A percentile compares a stretch with the other conserved stretches of the same genome.
phyloP scores from a whole-genome alignment of 2,329 filamentous ascomycete genomes.

The Bipolaris oryzae region DNA sequence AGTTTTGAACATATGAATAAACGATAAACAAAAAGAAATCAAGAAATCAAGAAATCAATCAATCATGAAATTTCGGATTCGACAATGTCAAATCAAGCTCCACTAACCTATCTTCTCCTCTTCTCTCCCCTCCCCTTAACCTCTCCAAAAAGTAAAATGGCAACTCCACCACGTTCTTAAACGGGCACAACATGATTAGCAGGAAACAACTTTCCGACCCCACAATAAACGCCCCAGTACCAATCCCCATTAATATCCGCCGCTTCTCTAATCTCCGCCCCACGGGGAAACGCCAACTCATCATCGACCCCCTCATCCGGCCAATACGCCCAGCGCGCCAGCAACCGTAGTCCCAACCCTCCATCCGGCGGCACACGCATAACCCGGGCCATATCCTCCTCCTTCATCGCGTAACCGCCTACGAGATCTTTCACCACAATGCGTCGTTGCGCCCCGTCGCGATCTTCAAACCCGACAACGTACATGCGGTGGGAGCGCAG shows the following conservation, averaged over 20 bases:
- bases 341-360: constrained; percentile 67
- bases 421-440: constrained; percentile 74
- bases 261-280: constrained; percentile 81
- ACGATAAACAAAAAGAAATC: too few species aligned
- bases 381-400: constrained; percentile 53
- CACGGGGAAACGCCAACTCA: constrained; percentile 82
- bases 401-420: constrained; percentile 73
- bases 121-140: too few species aligned
- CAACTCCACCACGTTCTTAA: neutral
- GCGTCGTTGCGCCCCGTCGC: constrained; percentile 69
- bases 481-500: constrained; percentile 82
- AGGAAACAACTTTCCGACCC: constrained; percentile 78
- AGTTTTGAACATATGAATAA: too few species aligned
- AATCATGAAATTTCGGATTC: neutral
- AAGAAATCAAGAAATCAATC: neutral
- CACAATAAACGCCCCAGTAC: constrained; percentile 87
- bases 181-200: constrained; percentile 65
- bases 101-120: too few species aligned
- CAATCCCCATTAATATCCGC: constrained; percentile 91
- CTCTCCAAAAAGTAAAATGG: too few species aligned
- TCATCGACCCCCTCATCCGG: constrained; percentile 68
- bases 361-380: constrained; percentile 73
- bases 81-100: too few species aligned
- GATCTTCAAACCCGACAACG: constrained; percentile 75
- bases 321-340: constrained; percentile 79